Evolutionary conservation across 495 filamentous ascomycete species (phyloP).

Genomic region (Daldinia decipiens): DNA sequence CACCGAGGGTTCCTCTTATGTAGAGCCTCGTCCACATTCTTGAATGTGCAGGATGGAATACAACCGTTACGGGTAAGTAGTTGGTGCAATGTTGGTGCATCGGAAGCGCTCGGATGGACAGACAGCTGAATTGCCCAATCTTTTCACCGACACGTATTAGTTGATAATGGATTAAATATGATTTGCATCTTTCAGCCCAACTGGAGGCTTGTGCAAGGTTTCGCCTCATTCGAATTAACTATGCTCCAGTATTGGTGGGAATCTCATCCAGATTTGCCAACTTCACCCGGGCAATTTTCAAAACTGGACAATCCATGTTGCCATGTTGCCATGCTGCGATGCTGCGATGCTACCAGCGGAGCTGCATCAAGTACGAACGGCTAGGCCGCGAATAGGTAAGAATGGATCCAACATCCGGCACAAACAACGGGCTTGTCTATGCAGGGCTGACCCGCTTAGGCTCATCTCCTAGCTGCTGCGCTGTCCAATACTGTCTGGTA

Average conservation of each 20-base stretch:
- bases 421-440: slow-evolving; percentile 35
- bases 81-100: slow-evolving; percentile 18
- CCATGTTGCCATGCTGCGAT: slow-evolving; percentile 30
- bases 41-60: slow-evolving; percentile 21
- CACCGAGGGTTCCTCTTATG: slow-evolving; percentile 7
- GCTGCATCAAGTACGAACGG: slow-evolving; percentile 33
- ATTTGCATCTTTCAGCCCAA: slow-evolving; percentile 37
- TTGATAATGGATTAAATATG: slow-evolving; percentile 29
- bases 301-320: slow-evolving; percentile 30
- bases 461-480: slow-evolving; percentile 22
- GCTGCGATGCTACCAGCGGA: slow-evolving; percentile 18
- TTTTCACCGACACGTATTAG: slow-evolving; percentile 41
- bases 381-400: slow-evolving; percentile 1
- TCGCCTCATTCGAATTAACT: slow-evolving; percentile 39
- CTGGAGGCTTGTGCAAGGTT: slow-evolving; percentile 36
- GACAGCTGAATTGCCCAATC: slow-evolving; percentile 40
- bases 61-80: slow-evolving; percentile 14
- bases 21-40: slow-evolving; percentile 29
- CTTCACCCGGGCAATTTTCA: slow-evolving; percentile 39
- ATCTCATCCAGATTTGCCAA: slow-evolving; percentile 38
- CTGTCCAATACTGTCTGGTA: slow-evolving; percentile 30
- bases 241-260: slow-evolving; percentile 34
- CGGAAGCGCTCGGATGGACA: slow-evolving; percentile 38
- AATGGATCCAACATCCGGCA: slow-evolving; percentile 1
- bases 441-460: slow-evolving; percentile 32